phyloP scores from a whole-genome alignment of 2,329 filamentous ascomycete genomes.

The Pseudopyrenochaeta lycopersici region DNA sequence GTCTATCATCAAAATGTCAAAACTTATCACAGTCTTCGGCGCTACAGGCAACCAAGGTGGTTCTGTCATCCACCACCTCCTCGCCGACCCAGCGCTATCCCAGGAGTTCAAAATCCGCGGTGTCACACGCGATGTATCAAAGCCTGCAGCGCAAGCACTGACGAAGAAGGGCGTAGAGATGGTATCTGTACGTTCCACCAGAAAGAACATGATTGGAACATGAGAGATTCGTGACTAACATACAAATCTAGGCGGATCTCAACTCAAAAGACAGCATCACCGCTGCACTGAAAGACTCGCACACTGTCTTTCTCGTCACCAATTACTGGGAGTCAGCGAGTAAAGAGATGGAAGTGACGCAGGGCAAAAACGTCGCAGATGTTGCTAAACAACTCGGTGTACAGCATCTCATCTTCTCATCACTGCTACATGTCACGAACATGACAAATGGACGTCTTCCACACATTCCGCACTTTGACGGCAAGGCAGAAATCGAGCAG shows the following conservation, averaged over 20 bases:
- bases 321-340: slow-evolving; percentile 26
- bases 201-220: not conserved
- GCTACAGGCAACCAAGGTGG: slow-evolving; percentile 64
- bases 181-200: slow-evolving; percentile 19
- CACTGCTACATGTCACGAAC: slow-evolving; percentile 26
- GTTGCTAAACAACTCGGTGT: slow-evolving; percentile 24
- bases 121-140: slow-evolving; percentile 57
- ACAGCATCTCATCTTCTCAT: slow-evolving; percentile 32
- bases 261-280: slow-evolving; percentile 51
- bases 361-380: slow-evolving; percentile 32
- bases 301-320: slow-evolving; percentile 62
- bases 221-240: slow-evolving; percentile 35
- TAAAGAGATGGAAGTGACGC: slow-evolving; percentile 20
- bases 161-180: slow-evolving; percentile 27
- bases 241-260: slow-evolving; percentile 49
- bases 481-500: slow-evolving; percentile 63
- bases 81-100: slow-evolving; percentile 56
- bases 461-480: slow-evolving; percentile 62
- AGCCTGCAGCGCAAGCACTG: slow-evolving; percentile 28
- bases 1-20: slow-evolving; percentile 25
- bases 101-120: slow-evolving; percentile 59
- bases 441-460: slow-evolving; percentile 43
- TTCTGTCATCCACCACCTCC: slow-evolving; percentile 57
- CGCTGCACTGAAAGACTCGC: slow-evolving; percentile 53
- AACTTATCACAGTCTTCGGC: slow-evolving; percentile 55